phyloP scores from a whole-genome alignment of 2,329 filamentous ascomycete genomes.

The Lizonia empirigonia region DNA sequence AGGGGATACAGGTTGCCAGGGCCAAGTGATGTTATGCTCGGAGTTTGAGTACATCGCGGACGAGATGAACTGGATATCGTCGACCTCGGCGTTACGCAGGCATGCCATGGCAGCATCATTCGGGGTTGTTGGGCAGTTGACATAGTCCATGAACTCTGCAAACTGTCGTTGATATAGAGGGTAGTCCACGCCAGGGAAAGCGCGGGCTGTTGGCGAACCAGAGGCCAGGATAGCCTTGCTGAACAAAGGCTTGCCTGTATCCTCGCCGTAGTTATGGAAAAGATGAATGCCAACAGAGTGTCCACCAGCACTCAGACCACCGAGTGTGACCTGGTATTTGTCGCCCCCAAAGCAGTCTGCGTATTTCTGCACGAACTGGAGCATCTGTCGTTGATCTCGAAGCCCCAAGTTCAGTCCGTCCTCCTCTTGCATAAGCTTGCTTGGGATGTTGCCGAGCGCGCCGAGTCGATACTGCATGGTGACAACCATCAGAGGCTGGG shows the following conservation, averaged over 20 bases:
- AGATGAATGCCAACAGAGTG: conserved; percentile 46
- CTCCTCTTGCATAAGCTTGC: conserved; percentile 41
- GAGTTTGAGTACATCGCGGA: conserved; percentile 49
- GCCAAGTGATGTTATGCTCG: conserved; percentile 53
- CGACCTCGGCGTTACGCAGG: conserved; percentile 47
- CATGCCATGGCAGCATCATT: conserved; percentile 46
- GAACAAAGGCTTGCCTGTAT: conserved; percentile 40
- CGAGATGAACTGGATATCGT: conserved; percentile 49
- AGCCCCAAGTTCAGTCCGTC: conserved; percentile 44
- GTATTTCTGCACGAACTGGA: conserved; percentile 51
- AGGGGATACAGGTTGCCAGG: conserved; percentile 56
- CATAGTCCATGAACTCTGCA: conserved; percentile 36
- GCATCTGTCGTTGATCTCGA: conserved; percentile 35
- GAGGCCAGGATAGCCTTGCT: conserved; percentile 43
- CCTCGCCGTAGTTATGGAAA: conserved; percentile 46
- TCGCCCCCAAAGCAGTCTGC: conserved; percentile 49
- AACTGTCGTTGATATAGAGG: conserved; percentile 41
- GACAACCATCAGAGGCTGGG: conserved; percentile 41
- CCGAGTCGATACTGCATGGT: conserved; percentile 45
- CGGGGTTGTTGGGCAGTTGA: conserved; percentile 34
- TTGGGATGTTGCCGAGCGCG: conserved; percentile 43
- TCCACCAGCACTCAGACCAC: conserved; percentile 50
- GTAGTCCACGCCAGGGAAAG: conserved; percentile 43
- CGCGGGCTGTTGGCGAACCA: conserved; percentile 43
- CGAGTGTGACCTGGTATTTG: conserved; percentile 47